Conservation (phyloP, 441 rosid species). For the Gossypium schwendimanii region DNA sequence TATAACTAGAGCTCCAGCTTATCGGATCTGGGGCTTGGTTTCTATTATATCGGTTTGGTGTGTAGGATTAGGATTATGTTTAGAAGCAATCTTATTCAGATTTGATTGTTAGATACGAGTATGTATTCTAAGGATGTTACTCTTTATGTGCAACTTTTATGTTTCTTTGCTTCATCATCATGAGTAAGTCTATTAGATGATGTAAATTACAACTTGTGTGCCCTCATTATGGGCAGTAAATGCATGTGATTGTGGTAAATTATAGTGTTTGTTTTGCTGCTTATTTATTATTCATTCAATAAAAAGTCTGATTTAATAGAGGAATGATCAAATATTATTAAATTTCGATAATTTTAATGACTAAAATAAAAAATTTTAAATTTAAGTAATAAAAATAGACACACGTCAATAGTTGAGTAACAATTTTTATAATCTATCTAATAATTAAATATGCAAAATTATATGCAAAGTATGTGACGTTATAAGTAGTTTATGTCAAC, state of each 20-base stretch:
- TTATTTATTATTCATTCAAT: too few relatives aligned
- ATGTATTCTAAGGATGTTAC: neutral
- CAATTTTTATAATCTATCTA: too few relatives aligned
- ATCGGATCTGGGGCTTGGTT: neutral
- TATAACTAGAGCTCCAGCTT: neutral
- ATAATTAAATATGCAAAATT: too few relatives aligned
- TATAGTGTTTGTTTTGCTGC: too few relatives aligned
- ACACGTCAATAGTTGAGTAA: too few relatives aligned
- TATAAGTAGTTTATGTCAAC: too few relatives aligned
- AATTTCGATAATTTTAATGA: too few relatives aligned
- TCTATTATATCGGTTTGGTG: neutral
- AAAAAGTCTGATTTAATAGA: too few relatives aligned
- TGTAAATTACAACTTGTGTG: slow-evolving; percentile 12
- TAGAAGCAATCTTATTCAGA: neutral
- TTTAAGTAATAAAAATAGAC: too few relatives aligned
- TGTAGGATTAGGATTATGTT: neutral
- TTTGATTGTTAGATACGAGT: neutral
- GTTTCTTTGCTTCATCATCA: neutral
- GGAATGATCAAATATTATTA: too few relatives aligned
- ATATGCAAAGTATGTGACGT: too few relatives aligned
- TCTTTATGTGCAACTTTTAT: neutral
- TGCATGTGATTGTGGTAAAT: neutral
- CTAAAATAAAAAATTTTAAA: too few relatives aligned
- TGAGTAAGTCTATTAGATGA: neutral
- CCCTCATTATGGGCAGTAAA: neutral